Evolutionary conservation across 2,329 filamentous ascomycete genomes (phyloP), one percentile per base, ranked within the genome.

Genomic region (Ceratocystis cubensis): DNA sequence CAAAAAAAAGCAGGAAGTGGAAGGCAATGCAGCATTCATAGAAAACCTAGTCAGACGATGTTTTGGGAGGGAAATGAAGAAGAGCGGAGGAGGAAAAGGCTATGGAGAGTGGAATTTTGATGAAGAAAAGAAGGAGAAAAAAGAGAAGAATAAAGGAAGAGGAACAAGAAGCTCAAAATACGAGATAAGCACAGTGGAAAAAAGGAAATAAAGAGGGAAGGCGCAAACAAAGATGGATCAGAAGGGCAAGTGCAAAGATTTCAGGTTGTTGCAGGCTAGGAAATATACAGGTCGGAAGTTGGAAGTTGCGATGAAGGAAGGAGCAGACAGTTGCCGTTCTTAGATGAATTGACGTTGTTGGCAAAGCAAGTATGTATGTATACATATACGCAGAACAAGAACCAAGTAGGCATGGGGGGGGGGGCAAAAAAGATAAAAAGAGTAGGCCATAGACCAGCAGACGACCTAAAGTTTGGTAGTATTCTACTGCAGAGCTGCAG

Each of bases 241-340:
- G 44, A 44, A 17, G 20, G 48, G 61, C 41, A 48, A 63, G 46
- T 46, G 61, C 41, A 45, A 8, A 15, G 46, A 28, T 44, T 22
- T 41, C 3, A 20, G 28, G 28, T 28, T 28, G 28, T 28, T 28
- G 28, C 3, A 61, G 25, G 56, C 13, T 15, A 41, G 13, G 17
- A 61, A 61, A 25, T 25, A 33, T 17, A 28, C 22, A 28, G 30
- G 28, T 13, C n/a, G 28, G 2, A 59, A 59, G 56, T n/a, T 59
- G 56, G 15, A 59, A 59, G 56, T 59, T 37, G 56, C 56, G 56
- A 59, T 59, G 28, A 59, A 59, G 56, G 56, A 30, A 59, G 56
- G 25, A 59, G 56, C 17, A 20, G 48, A 33, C 48, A 59, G 56
- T n/a, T 59, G 56, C 56, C 56, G 25, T 59, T 17, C 30, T 17